Percentiles rank a stretch among this genome's conserved stretches.
Conservation (phyloP, 371 early-diverging fungal species). For the Syncephalastrum sp. region DNA sequence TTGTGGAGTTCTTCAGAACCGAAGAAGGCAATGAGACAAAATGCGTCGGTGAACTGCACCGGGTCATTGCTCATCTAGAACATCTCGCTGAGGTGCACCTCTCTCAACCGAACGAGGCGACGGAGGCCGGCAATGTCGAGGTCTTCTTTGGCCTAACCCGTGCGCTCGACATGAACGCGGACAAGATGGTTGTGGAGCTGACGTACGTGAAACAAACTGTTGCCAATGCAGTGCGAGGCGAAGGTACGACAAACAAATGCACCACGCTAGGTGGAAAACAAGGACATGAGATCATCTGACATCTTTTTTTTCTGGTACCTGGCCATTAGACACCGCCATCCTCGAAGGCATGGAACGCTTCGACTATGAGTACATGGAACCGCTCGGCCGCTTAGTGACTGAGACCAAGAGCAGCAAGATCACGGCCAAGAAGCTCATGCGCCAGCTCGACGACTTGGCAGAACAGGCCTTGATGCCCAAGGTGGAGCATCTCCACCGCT, state of each 20-base stretch:
- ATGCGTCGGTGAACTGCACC: constrained; percentile 60
- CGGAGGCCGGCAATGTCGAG: constrained; percentile 28
- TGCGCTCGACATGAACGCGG: constrained; percentile 64
- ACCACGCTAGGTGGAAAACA: too few relatives aligned
- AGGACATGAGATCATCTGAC: not conserved
- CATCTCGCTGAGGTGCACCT: constrained; percentile 66
- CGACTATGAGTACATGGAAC: constrained; percentile 56
- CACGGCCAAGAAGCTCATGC: constrained; percentile 63
- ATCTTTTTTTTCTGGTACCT: constrained; percentile 2
- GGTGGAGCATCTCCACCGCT: constrained; percentile 48
- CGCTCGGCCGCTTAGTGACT: constrained; percentile 48
- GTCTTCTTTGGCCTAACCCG: constrained; percentile 53
- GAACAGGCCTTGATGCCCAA: constrained; percentile 57
- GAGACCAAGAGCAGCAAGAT: constrained; percentile 67
- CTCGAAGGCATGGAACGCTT: constrained; percentile 51
- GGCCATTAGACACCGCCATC: constrained; percentile 21
- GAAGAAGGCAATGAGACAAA: constrained; percentile 69
- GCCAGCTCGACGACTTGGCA: constrained; percentile 64
- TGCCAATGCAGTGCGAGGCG: constrained; percentile 36
- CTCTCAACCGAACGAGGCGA: constrained; percentile 20
- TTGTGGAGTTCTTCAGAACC: constrained; percentile 70
- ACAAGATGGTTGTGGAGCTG: constrained; percentile 63
- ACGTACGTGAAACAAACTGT: constrained; percentile 45
- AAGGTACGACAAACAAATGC: constrained; percentile 24
- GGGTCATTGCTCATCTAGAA: constrained; percentile 66